Evolutionary conservation across 2,329 filamentous ascomycete genomes (phyloP).

Genomic region (Nigrograna mackinnonii): DNA sequence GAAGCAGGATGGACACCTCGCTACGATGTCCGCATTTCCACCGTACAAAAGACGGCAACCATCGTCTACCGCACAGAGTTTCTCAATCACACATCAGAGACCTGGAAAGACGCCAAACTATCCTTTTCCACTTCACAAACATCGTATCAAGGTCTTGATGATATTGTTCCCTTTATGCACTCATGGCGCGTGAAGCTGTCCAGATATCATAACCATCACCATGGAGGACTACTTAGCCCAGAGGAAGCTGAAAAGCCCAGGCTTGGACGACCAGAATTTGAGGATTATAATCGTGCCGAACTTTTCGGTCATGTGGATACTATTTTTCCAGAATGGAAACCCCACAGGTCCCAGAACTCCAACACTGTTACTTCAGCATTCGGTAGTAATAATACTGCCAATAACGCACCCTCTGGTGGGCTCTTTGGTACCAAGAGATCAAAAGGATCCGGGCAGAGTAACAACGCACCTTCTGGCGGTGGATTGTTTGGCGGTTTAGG

Average conservation of each 20-base stretch:
- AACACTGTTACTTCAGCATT: neutral
- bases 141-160: slow-evolving; percentile 58
- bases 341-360: slow-evolving; percentile 6
- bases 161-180: slow-evolving; percentile 57
- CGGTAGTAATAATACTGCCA: neutral
- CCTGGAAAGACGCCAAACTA: slow-evolving; percentile 64
- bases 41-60: slow-evolving; percentile 54
- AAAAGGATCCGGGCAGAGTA: too few species aligned
- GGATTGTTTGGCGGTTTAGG: slow-evolving; percentile 1
- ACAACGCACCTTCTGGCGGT: neutral
- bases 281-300: slow-evolving; percentile 19
- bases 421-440: too few species aligned
- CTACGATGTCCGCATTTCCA: slow-evolving; percentile 66
- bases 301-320: slow-evolving; percentile 18
- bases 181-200: slow-evolving; percentile 62
- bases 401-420: neutral
- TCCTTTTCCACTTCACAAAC: slow-evolving; percentile 67
- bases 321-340: slow-evolving; percentile 7
- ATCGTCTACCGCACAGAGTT: slow-evolving; percentile 67
- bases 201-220: slow-evolving; percentile 24
- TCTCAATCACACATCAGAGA: slow-evolving; percentile 65
- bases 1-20: slow-evolving; percentile 63
- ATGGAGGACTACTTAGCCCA: slow-evolving; percentile 18
- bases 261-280: neutral
- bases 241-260: slow-evolving; percentile 15